These are phyloP conservation scores for Hortaea sp. DNA, from an alignment of 2,329 filamentous ascomycete genomes.

Conservation along the genomic window DNA sequence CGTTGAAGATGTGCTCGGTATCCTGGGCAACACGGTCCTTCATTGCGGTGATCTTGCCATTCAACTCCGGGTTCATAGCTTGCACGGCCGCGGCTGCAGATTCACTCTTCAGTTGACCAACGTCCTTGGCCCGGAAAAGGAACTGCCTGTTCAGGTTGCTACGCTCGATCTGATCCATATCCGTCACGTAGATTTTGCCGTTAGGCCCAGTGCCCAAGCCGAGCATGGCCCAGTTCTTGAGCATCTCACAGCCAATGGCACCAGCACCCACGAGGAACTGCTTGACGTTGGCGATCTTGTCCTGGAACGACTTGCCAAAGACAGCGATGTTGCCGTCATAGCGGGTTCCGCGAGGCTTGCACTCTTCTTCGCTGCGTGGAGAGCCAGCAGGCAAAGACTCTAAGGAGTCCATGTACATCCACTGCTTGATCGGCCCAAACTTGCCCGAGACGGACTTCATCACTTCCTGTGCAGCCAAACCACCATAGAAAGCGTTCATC, in stretches of 20 bases:
- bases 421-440: constrained; percentile 91
- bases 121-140: constrained; percentile 85
- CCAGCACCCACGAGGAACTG: constrained; percentile 94
- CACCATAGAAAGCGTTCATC: constrained; percentile 92
- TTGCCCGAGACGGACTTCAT: constrained; percentile 96
- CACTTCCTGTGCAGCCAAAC: constrained; percentile 85
- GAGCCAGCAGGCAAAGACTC: constrained; percentile 76
- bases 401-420: constrained; percentile 96
- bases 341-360: constrained; percentile 71
- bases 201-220: constrained; percentile 80
- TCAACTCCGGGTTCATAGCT: constrained; percentile 88
- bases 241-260: constrained; percentile 96
- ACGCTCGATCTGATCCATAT: constrained; percentile 98
- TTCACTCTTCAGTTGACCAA: constrained; percentile 94
- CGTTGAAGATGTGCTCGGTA: constrained; percentile 89
- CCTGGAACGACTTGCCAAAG: constrained; percentile 85
- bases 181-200: constrained; percentile 84
- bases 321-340: constrained; percentile 98
- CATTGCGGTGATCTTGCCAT: constrained; percentile 73
- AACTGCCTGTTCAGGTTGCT: constrained; percentile 98
- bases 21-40: constrained; percentile 86
- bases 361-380: constrained; percentile 72
- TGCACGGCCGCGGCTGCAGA: constrained; percentile 83
- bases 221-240: constrained; percentile 99
- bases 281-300: constrained; percentile 81